Base-by-base conservation (phyloP, 1,284 basidiomycete genomes). In the Microbotryum saponariae region DNA sequence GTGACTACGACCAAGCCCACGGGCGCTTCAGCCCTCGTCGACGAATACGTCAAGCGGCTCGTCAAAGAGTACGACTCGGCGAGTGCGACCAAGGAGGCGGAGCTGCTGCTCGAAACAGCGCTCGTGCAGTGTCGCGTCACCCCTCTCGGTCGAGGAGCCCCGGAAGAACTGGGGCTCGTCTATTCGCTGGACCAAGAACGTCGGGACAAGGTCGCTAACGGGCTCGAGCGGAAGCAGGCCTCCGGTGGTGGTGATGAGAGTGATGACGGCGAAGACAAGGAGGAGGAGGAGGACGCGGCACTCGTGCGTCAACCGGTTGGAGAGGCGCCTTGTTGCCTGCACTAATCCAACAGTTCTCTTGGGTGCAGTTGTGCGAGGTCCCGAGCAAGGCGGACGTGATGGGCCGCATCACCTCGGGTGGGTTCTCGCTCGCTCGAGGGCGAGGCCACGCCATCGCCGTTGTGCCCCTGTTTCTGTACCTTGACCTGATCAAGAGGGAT, bases 381-480 rank as follows among this genome's bases (percentile, higher is more conserved):
- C 68, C 68, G 3, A 37, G 20, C 29, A 69, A 77, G 47, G 75
- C 77, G 1, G 70, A 76, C 1, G 78, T 88, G 23, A 82, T 92
- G 54, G 91, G 91, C 1, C 89, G 87, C 69, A 80, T 91, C 6
- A 87, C 88, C 0, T 85, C 86, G 0, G 90, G 90, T 1, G 85
- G 85, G 65, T 86, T 82, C 71, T 91, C 89, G 0, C 79, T 94
- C 2, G 82, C 84, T 0, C 79, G 84, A 23, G 89, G 91, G 0
- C 76, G 81, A 57, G 89, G 88, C 0, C 83, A 83, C 70, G 89
- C 82, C 0, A 79, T 92, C 9, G 91, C 84, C 6, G 82, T 83
- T 0, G 76, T 93, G 12, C 78, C 86, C 1, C 72, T 91, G 6
- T 69, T 72, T 6, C 77, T 77, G 25, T 79, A 85, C 48, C 70